These are phyloP conservation scores for Parastagonospora avenae DNA, from an alignment of 2,329 filamentous ascomycete genomes.

Conservation along the genomic window DNA sequence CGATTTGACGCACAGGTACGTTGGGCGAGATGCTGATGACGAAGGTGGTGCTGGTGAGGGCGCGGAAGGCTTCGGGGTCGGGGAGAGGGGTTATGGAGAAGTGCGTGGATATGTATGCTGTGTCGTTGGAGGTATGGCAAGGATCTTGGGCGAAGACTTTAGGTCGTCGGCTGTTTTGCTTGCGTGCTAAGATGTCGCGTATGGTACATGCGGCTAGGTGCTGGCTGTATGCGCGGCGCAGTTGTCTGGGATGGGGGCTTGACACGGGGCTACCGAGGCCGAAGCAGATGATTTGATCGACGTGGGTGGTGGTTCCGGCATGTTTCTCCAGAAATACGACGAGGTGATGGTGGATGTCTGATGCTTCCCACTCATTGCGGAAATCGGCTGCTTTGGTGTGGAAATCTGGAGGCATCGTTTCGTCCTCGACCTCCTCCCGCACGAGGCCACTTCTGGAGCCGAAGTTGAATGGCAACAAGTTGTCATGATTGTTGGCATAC, in stretches of 20 bases:
- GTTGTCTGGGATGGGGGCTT: not conserved
- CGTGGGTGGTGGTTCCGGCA: not conserved
- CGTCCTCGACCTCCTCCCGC: not conserved
- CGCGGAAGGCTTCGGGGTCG: constrained; percentile 7
- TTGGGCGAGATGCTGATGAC: constrained; percentile 1
- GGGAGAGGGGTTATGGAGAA: not conserved
- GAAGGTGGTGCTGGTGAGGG: constrained; percentile 4
- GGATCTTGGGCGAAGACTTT: constrained; percentile 3
- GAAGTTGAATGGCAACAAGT: not conserved
- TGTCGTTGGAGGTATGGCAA: not conserved
- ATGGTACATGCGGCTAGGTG: constrained; percentile 4
- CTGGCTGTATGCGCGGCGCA: not conserved
- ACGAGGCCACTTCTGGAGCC: not conserved
- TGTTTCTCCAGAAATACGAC: not conserved
- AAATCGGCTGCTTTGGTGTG: not conserved
- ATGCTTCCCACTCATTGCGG: not conserved
- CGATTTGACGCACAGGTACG: constrained; percentile 3
- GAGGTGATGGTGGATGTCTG: not conserved
- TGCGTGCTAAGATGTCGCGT: constrained; percentile 1
- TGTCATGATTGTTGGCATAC: not conserved
- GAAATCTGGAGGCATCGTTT: not conserved
- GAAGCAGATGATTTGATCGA: constrained; percentile 7
- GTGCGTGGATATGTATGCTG: not conserved
- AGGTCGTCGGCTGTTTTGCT: not conserved
- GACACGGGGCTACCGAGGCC: not conserved